Evolutionary conservation across 2,329 filamentous ascomycete species (phyloP), one percentile per base, ranked within the genome.

Genomic region (Ascocoryne sarcoides): DNA sequence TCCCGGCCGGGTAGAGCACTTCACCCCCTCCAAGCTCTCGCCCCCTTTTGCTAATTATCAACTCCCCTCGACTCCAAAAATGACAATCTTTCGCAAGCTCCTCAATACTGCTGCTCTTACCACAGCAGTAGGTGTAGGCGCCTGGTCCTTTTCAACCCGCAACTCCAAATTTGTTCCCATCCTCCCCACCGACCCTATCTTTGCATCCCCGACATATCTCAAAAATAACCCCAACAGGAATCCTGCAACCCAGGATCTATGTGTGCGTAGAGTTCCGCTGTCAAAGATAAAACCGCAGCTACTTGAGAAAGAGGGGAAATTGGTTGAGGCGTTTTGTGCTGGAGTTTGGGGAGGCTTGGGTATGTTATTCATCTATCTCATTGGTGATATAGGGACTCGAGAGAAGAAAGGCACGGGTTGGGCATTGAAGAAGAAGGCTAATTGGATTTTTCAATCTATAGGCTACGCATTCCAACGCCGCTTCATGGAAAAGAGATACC

Each of bases 271-370:
- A 26, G 68, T 86, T 0, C 76, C 80, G 0, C 56, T 87, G 36
- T 65, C 64, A 34, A 75, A 78, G 54, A 75, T 87, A 45, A 71
- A 74, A 20, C 79, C 81, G 0, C 73, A 80, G 47, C 64, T 86
- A 39, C 62, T 84, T 10, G 66, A 81, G 75, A 73, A 55, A 68
- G 70, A 86, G 75, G 80, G 71, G 73, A 47, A 78, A 76, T 41
- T 68, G 69, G 44, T 49, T 0, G 55, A 57, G 38, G 53, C 51
- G 2, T 57, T 58, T 38, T 54, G 52, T 35, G 49, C 47, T 4
- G 54, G 54, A 4, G 51, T 58, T 28, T 58, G 54, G 54, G 34
- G 49, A 32, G 54, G 56, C 19, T 42, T 49, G 57, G 79, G 80
- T 83, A 60, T 46, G 70, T 62, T 43, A 31, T 16, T 40, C 20